Evolutionary conservation across 176 grass and related monocot species (phyloP), one percentile per base, ranked within the genome.

Genomic region (Bolboschoenus planiculmis): DNA sequence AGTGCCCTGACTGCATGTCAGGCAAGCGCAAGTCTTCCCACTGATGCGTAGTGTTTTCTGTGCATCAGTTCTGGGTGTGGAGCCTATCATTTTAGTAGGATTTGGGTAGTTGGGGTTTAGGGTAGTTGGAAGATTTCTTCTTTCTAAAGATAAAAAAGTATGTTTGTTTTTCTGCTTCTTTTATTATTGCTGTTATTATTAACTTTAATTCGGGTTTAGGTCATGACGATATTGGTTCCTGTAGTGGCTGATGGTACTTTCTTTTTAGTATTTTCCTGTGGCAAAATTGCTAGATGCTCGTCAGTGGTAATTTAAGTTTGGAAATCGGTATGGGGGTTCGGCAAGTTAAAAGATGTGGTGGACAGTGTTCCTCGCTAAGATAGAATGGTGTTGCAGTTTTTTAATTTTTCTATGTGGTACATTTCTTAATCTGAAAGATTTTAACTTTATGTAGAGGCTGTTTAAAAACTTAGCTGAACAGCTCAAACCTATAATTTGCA

Each of bases 1-100:
- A 92, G 40, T 98, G 95, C 90, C 92, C 95, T 0, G 92, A 92
- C 29, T 98, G 95, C 87, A 91, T 62, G 77, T 87, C 54, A 54
- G 94, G 92, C 81, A 98, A 93, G 87, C 54, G 80, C 21, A 82
- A 82, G 39, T 9, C 44, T 24, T 20, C 72, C 24, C 15, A 77
- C 72, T 77, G 46, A 77, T 70, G 7, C 46, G 34, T 30, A 76
- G 5, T 10, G 13, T 23, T 29, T 2, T 16, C 70, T 44, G 10
- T 74, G 23, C 23, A 27, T 73, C 68, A 24, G 40, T 46, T 73
- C n/a, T 74, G 40, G 46, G 15, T 46, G 40, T 13, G n/a, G 68
- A 11, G 5, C 15, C 27, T 44, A 47, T 75, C 71, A 53, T 77
- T 53, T 53, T 26, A 53, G 72, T 77, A 77, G 72, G 72, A 51